Evolutionary conservation across 441 rosid species (phyloP), one percentile per base, ranked within the genome.

Genomic region (Euphorbia schlechtendalii): DNA sequence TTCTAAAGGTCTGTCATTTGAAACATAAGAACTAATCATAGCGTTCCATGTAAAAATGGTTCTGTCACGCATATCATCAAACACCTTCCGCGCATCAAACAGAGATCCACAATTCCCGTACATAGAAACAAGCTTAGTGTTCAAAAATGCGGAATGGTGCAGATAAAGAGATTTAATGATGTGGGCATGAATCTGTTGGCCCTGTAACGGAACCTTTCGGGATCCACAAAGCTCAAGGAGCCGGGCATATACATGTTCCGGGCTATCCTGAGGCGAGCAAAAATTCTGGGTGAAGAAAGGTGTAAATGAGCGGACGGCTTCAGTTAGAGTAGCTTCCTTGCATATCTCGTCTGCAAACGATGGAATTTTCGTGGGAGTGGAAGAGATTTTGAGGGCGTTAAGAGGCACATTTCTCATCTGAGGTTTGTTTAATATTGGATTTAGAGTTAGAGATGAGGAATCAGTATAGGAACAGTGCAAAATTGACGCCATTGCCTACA

Each of bases 21-120:
- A 82, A 55, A 83, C 77, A 76, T 82, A 82, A 18, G 82, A 85
- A 48, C 90, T 90, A 13, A 90, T 62, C 82, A 87, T 76, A 24
- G 96, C 87, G 69, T 89, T 94, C 96, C 98, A 91, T 0, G 96
- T 73, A 62, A 84, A 87, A 34, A 79, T 34, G 13, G 76, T 83
- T 75, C 87, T 82, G 0, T 82, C 68, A 62, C 46, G 69, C 90
- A 94, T 86, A 84, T 71, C 65, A 73, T 78, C 96, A 18, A 89
- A 94, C 82, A 90, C 56, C 64, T 66, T 78, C 81, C 74, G 76
- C 24, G 97, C 97, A 24, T 81, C 76, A 57, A 32, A 51, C 15
- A 81, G 22, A 60, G 73, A 78, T 63, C 88, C 90, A 52, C 90
- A 83, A 59, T 82, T 87, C 0, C 86, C 88, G 36, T 88, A 87